Conservation (phyloP, 495 filamentous ascomycete genomes). For the Aspergillus asperescens region DNA sequence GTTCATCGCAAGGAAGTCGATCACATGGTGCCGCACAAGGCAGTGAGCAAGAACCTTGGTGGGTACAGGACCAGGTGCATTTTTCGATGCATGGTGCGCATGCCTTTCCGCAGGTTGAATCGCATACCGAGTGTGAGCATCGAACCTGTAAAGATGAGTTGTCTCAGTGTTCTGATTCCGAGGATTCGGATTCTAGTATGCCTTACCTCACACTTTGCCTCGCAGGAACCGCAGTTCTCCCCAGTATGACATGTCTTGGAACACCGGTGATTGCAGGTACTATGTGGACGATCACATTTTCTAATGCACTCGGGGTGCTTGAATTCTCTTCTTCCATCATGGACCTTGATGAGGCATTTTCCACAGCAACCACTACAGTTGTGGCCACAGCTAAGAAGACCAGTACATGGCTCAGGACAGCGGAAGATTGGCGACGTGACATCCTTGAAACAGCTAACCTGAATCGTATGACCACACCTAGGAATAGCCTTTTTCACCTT, state of each 20-base stretch:
- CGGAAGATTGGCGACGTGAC: constrained; percentile 17
- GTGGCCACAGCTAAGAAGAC: constrained; percentile 1
- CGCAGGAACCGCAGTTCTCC: neutral
- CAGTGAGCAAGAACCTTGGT: constrained; percentile 54
- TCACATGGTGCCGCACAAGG: constrained; percentile 62
- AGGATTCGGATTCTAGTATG: neutral
- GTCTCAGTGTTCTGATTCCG: neutral
- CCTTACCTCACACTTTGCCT: neutral
- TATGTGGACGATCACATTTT: constrained; percentile 47
- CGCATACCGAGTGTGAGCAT: constrained; percentile 59
- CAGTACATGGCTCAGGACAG: neutral
- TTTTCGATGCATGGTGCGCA: constrained; percentile 59
- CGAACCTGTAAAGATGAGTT: constrained; percentile 33
- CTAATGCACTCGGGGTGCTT: constrained; percentile 48
- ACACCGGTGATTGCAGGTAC: constrained; percentile 47
- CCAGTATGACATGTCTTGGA: constrained; percentile 34
- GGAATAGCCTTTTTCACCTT: constrained; percentile 42
- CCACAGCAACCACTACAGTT: neutral
- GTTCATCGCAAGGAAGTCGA: constrained; percentile 58
- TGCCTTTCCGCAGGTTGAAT: constrained; percentile 54
- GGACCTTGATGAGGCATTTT: constrained; percentile 23
- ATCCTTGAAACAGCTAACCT: constrained; percentile 47
- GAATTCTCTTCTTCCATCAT: neutral
- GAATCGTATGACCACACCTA: constrained; percentile 50
- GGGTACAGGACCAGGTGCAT: constrained; percentile 54